Base-by-base conservation (phyloP, 345 rosid genomes). In the Turnera subulata region DNA sequence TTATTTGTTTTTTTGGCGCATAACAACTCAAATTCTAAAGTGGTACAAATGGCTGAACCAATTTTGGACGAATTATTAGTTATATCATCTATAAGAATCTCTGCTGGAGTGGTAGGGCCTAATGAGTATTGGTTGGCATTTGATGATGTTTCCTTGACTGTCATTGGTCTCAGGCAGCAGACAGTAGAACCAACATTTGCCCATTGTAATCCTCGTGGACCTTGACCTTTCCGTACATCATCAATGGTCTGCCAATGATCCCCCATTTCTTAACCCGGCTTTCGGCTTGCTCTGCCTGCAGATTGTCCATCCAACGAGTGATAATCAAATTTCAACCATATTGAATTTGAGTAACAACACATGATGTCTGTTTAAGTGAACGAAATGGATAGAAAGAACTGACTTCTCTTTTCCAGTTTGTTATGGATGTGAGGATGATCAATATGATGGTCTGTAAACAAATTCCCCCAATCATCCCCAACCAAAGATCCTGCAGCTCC, bases 401-500 rank as follows among this genome's bases (percentile, higher is more conserved):
- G 11, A 91, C 98, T 75, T 91, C 96, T 73, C 24, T 85, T 25
- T 63, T 73, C 96, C 96, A 91, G 68, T 88, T 84, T 45, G 95
- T 91, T 37, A 67, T 11, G 61, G 86, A 78, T 47, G 86, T 81
- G 46, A 91, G 50, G 35, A 80, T 64, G 51, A 88, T 60, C 70
- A 88, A 70, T 62, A 81, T 81, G 45, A 84, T 6, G 50, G 95
- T 91, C 58, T 91, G 98, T 64, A 91, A 64, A 45, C 66, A 65
- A 29, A 88, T 81, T 46, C 98, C 98, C 51, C 84, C 95, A 9
- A 86, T 82, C 96, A 85, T 84, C n/a, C 98, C 98, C 23, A 88
- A 81, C 98, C 98, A 91, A 50, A 91, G 80, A 46, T 96, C 98
- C 98, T 91, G 80, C 70, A 74, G 18, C n/a, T n/a, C n/a, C n/a